Evolutionary conservation across 2,329 filamentous ascomycete species (phyloP).

Genomic region (Emmonsiellopsis sp.): DNA sequence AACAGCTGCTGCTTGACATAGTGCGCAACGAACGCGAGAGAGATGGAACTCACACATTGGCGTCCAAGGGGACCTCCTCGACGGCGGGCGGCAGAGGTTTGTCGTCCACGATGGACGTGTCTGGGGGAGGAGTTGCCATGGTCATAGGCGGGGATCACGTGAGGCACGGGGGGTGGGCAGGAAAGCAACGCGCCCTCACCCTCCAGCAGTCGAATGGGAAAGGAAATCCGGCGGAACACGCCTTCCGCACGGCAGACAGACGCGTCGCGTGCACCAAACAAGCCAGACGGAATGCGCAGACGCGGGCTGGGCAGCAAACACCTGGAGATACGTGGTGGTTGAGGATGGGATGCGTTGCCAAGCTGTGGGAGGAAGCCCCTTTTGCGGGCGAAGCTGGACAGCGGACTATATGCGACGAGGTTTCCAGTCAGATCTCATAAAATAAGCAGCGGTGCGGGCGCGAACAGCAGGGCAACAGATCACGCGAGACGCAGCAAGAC

Average conservation of each 20-base stretch:
- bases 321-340: too few species aligned
- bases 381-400: too few species aligned
- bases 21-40: neutral
- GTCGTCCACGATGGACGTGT: slow-evolving; percentile 30
- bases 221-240: neutral
- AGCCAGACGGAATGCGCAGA: neutral
- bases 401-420: too few species aligned
- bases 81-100: slow-evolving; percentile 21
- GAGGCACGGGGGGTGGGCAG: slow-evolving; percentile 8
- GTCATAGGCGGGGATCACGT: slow-evolving; percentile 12
- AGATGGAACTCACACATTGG: neutral
- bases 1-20: neutral
- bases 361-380: too few species aligned
- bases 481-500: too few species aligned
- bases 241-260: neutral
- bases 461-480: too few species aligned
- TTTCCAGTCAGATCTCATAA: too few species aligned
- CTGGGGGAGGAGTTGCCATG: slow-evolving; percentile 37
- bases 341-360: too few species aligned
- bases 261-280: neutral
- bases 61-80: slow-evolving; percentile 2
- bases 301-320: neutral
- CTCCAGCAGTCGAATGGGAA: neutral
- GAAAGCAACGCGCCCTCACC: neutral
- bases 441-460: too few species aligned